Percentiles rank a stretch among this genome's conserved stretches.
Evolutionary conservation across 805 yeast species (phyloP).

Genomic region (Teunomyces funiuensis): DNA sequence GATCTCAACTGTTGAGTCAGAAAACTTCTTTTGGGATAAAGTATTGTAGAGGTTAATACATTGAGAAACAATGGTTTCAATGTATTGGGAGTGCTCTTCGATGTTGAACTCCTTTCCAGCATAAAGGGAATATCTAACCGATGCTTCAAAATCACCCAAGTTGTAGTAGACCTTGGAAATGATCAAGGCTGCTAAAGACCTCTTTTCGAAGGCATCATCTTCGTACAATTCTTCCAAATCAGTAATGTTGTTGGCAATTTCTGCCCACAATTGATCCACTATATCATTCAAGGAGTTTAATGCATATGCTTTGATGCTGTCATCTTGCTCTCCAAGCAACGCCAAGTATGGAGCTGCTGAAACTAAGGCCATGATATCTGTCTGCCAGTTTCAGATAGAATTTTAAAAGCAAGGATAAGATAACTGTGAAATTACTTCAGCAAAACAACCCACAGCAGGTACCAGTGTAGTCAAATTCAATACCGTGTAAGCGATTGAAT

Average conservation of each 20-base stretch:
- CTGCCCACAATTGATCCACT: constrained; percentile 96
- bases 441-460: neutral
- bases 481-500: neutral
- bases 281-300: constrained; percentile 73
- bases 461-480: neutral
- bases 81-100: constrained; percentile 75
- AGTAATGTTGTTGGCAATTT: constrained; percentile 84
- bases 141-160: constrained; percentile 88
- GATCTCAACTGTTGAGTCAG: constrained; percentile 28
- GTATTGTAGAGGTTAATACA: constrained; percentile 82
- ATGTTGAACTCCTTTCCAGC: constrained; percentile 82
- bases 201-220: constrained; percentile 71
- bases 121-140: constrained; percentile 83
- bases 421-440: neutral
- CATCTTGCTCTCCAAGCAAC: constrained; percentile 79
- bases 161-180: constrained; percentile 90
- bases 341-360: constrained; percentile 93
- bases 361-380: constrained; percentile 55
- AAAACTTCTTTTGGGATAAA: constrained; percentile 50
- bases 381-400: neutral
- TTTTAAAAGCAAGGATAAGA: neutral
- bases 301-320: constrained; percentile 77
- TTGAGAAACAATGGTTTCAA: constrained; percentile 90
- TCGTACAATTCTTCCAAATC: constrained; percentile 91
- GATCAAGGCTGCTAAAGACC: constrained; percentile 84